phyloP scores from a whole-genome alignment of 805 yeast species.

The Ogataea ramenticola region DNA sequence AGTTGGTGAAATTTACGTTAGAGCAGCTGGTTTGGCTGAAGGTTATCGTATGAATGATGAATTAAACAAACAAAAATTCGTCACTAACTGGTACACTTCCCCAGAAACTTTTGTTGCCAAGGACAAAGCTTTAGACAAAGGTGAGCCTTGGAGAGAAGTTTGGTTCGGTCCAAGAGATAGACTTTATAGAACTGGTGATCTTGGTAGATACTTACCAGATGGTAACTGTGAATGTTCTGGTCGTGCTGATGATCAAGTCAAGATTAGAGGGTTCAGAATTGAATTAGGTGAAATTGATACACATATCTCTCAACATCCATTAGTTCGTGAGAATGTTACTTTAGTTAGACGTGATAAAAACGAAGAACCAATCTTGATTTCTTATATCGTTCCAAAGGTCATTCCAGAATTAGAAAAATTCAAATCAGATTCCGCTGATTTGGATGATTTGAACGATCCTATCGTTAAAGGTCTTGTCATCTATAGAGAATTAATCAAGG shows the following conservation, averaged over 20 bases:
- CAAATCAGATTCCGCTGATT: slow-evolving; percentile 43
- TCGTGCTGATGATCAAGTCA: slow-evolving; percentile 97
- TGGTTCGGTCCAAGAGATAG: slow-evolving; percentile 97
- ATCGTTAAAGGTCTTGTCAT: slow-evolving; percentile 73
- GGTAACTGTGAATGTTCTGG: slow-evolving; percentile 99
- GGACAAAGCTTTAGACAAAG: slow-evolving; percentile 39
- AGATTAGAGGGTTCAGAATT: slow-evolving; percentile 96
- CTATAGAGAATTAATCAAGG: slow-evolving; percentile 70
- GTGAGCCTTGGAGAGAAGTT: slow-evolving; percentile 62
- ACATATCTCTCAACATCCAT: slow-evolving; percentile 87
- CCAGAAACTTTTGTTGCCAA: slow-evolving; percentile 52
- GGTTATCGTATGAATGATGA: slow-evolving; percentile 93
- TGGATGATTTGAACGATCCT: slow-evolving; percentile 47
- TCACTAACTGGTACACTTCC: slow-evolving; percentile 84
- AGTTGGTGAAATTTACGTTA: slow-evolving; percentile 95
- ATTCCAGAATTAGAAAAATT: slow-evolving; percentile 37
- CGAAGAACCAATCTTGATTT: slow-evolving; percentile 85
- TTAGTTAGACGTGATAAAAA: slow-evolving; percentile 87
- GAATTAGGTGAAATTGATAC: slow-evolving; percentile 98
- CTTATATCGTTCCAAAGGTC: slow-evolving; percentile 78
- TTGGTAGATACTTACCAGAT: slow-evolving; percentile 93
- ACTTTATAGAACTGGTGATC: slow-evolving; percentile 92
- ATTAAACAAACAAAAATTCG: slow-evolving; percentile 77
- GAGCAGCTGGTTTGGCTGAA: slow-evolving; percentile 97
- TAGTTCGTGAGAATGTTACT: slow-evolving; percentile 89